Evolutionary conservation across 805 yeast species (phyloP), one percentile per base, ranked within the genome.

Genomic region (Starmerella vitae): DNA sequence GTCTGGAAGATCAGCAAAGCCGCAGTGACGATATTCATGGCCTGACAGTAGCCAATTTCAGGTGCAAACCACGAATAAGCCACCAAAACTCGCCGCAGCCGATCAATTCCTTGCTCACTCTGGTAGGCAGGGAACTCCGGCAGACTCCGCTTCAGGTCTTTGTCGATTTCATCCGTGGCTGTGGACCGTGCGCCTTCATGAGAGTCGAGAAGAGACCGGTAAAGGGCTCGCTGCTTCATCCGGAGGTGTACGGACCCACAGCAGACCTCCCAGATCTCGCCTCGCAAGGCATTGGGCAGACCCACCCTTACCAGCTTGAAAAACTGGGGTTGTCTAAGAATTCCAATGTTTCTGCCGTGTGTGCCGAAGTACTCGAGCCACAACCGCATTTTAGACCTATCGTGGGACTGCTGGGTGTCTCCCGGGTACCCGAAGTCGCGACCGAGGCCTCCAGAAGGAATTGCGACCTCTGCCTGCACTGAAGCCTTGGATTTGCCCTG

Each of bases 71-170:
- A 91, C 0, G 95, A 82, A 54, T 86, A 91, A 0, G 95, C 95
- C 0, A 93, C 79, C 42, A 91, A 67, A 0, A 91, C 97, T 44
- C 93, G 69, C 45, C 98, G 68, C 34, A 91, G 67, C 39, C 94
- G 66, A 36, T 67, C 71, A 32, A 91, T 86, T 5, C 99, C 98
- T 52, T 82, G 93, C 4, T 69, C 69, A 7, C 70, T 68, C 57
- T 91, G 97, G 54, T 85, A 91, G 0, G 95, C 98, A 2, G 91
- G 78, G 57, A 88, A 91, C 58, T 91, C 98, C 0, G 99, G 99
- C 37, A 91, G 60, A 0, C 96, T 86, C 41, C 99, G 68, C 55
- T 88, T 85, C 52, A 91, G 68, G 60, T 91, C 99, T 57, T 93
- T 91, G 56, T 86, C 96, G 45, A 91, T 91, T 54, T 91, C 99